A percentile compares a stretch with the other conserved stretches of the same genome.
phyloP scores from a whole-genome alignment of 495 filamentous ascomycete species.

The Cladorrhinum samala region DNA sequence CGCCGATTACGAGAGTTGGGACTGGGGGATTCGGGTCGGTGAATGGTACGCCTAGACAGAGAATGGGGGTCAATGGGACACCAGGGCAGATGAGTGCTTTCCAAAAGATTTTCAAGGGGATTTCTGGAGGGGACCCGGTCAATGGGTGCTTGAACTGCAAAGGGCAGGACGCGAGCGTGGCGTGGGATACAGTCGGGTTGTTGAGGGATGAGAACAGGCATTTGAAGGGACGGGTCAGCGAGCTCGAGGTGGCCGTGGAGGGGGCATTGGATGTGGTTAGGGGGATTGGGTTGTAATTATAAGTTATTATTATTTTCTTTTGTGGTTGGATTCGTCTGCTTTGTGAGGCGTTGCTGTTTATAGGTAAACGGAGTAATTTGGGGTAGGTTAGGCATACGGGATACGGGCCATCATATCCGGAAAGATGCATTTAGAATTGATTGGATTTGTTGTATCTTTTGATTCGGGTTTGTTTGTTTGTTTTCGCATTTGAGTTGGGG shows the following conservation, averaged over 20 bases:
- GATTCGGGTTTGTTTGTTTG: background rate
- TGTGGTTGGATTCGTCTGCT: too few species aligned
- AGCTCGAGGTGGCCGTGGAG: constrained; percentile 63
- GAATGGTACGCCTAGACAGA: constrained; percentile 10
- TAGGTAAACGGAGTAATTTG: background rate
- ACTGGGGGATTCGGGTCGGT: background rate
- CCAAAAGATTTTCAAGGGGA: constrained; percentile 46
- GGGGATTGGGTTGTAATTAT: constrained; percentile 32
- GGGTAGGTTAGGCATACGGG: background rate
- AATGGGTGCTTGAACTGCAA: constrained; percentile 54
- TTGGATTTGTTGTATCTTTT: too few species aligned
- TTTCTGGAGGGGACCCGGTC: constrained; percentile 24
- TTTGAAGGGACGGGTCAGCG: constrained; percentile 59
- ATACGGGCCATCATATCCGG: too few species aligned
- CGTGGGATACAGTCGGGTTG: constrained; percentile 64
- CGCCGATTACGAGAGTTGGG: background rate
- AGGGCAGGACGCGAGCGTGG: constrained; percentile 57
- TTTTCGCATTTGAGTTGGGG: too few species aligned
- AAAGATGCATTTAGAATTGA: background rate
- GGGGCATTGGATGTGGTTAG: constrained; percentile 63
- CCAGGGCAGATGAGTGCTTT: constrained; percentile 39
- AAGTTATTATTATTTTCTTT: too few species aligned
- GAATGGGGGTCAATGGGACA: background rate
- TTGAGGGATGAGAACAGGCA: constrained; percentile 68
- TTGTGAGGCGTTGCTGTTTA: background rate